Base-by-base conservation (phyloP, 768 basidiomycete genomes). In the Kwoniella heveanensis region DNA sequence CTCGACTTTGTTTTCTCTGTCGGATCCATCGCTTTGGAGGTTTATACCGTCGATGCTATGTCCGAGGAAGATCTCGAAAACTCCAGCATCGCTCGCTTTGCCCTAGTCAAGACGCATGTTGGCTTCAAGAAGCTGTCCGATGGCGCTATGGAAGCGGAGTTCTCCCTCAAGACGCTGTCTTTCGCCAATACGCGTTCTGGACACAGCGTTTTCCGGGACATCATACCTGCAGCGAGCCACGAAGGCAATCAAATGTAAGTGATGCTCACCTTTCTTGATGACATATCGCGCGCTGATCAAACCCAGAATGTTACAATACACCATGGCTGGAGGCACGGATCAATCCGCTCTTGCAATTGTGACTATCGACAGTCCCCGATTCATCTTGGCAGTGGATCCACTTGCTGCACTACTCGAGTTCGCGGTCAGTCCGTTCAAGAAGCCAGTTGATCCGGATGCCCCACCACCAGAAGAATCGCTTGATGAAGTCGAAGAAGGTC, bases 351-450 rank as follows among this genome's bases (percentile, higher is more conserved):
- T 92, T n/a, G 88, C 87, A 6, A 85, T 98, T 60, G 82, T 95
- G 32, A 92, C 91, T 0, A 83, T 99, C 27, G 96, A 99, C 73
- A 92, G 91, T 22, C 96, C 96, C 5, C 86, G 89, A 74, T 83
- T 98, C 70, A 90, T 98, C 62, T 90, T 99, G 72, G 88, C 95
- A 1, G 83, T 95, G 21, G 92, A 97, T 65, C 95, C 92, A 1
- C 84, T 98, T 54, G 89, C 94, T 69, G 88, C 90, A 0, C 81
- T 99, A n/a, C 80, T 92, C 29, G 86, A 88, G 54, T 98, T 96
- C 80, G 90, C 93, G 71, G 84, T 84, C 47, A 87, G 85, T 68
- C 83, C 87, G 0, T 85, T 85, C 70, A 71, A 73, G 62, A 65
- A 58, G 48, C 12, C 58, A 6, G 51, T 27, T 2, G 54, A 57